Conservation (phyloP, 2,329 filamentous ascomycete species). For the Ascomycota sp. region DNA sequence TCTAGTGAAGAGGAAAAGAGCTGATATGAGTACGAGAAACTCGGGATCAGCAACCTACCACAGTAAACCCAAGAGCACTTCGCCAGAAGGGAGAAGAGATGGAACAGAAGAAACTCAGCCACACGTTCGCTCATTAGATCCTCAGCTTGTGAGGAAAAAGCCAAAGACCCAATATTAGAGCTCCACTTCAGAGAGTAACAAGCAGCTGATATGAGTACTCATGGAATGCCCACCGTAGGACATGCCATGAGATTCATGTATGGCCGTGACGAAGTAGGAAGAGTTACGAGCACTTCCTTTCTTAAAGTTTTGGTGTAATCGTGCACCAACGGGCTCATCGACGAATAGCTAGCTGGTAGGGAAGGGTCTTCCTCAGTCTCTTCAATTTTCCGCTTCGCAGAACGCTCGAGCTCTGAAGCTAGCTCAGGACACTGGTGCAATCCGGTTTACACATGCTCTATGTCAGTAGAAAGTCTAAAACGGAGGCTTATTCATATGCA, state of each 20-base stretch:
- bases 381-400: too few species aligned
- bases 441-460: too few species aligned
- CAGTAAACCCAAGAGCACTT: neutral
- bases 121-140: constrained; percentile 22
- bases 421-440: too few species aligned
- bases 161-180: constrained; percentile 15
- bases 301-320: too few species aligned
- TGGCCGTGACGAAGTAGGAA: too few species aligned
- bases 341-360: too few species aligned
- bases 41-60: constrained; percentile 4
- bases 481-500: too few species aligned
- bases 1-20: constrained; percentile 25
- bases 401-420: too few species aligned
- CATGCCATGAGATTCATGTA: neutral
- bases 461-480: too few species aligned
- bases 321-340: too few species aligned
- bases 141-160: constrained; percentile 30
- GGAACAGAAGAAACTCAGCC: constrained; percentile 3
- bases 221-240: neutral
- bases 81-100: neutral
- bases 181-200: neutral
- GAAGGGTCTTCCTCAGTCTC: too few species aligned
- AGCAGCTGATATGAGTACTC: neutral
- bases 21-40: constrained; percentile 3
- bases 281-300: too few species aligned